Evolutionary conservation across 176 grass and related monocot genomes (phyloP), one percentile per base, ranked within the genome.

Genomic region (Thalia dealbata): DNA sequence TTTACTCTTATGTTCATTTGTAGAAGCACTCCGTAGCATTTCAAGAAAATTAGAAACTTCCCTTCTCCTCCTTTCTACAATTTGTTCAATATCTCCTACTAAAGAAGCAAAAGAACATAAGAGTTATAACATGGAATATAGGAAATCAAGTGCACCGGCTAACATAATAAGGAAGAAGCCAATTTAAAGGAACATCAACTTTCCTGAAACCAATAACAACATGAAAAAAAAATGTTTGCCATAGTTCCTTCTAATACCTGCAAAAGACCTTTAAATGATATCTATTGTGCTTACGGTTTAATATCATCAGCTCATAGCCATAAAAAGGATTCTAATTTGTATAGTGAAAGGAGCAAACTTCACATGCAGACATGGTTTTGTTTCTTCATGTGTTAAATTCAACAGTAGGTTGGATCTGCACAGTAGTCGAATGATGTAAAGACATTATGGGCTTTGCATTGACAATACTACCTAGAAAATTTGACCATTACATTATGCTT

Each of bases 21-120:
- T 86, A 15, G 90, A 93, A 67, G 95, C 89, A 85, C 84, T 82
- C 52, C 80, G 82, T 26, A 99, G 79, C 95, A 93, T 93, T 72
- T 93, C 83, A 30, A 99, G 77, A 81, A 93, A 93, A 70, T 85
- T 80, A 2, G 90, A 87, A 28, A 93, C 83, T 79, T 93, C 85
- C 78, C 50, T 93, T 25, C 85, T 71, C 44, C 85, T 62, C 38
- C 84, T 80, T 24, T 81, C 87, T 76, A 87, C 76, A 61, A 93
- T 86, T 14, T 82, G 30, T 52, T 91, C 85, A 21, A 88, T 79
- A 67, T 91, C 62, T 19, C 87, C 90, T 99, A 70, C 72, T 72
- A 80, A 23, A 16, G 43, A 48, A 48, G 6, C 45, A 50, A 61
- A 35, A 74, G 13, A 67, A 35, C 76, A 26, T 28, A 41, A 70